Evolutionary conservation across 805 yeast genomes (phyloP).

Genomic region (Jamesozyma piceae): DNA sequence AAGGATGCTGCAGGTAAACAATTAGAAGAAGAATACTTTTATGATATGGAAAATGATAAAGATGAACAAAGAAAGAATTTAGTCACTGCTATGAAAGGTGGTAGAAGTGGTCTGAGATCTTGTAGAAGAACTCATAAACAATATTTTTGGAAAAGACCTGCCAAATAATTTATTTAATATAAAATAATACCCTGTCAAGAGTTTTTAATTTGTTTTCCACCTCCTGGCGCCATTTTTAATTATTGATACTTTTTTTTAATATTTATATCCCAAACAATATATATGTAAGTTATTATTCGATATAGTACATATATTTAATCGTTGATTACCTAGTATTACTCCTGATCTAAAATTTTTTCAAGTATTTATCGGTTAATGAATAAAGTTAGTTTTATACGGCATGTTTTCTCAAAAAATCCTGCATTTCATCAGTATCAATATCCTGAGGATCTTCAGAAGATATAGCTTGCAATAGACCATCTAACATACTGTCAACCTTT

Average conservation of each 20-base stretch:
- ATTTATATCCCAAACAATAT: not conserved
- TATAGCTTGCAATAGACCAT: constrained; percentile 81
- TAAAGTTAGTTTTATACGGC: constrained; percentile 17
- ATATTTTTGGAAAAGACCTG: constrained; percentile 42
- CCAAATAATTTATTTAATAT: constrained; percentile 8
- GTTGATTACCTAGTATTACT: not conserved
- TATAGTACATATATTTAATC: not conserved
- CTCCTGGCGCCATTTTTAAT: not conserved
- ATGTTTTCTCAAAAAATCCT: constrained; percentile 44
- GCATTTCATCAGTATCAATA: constrained; percentile 43
- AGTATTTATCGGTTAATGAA: too few relatives aligned
- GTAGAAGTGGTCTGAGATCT: constrained; percentile 65
- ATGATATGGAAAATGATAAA: constrained; percentile 71
- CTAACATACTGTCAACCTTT: constrained; percentile 71
- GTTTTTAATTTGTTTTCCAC: too few relatives aligned
- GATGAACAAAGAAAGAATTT: constrained; percentile 61
- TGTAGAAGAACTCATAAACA: constrained; percentile 93
- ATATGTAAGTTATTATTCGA: not conserved
- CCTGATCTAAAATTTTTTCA: too few relatives aligned
- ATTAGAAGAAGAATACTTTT: constrained; percentile 88
- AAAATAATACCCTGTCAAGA: too few relatives aligned
- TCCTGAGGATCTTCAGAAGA: constrained; percentile 69
- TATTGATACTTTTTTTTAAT: not conserved
- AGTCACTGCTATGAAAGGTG: constrained; percentile 72
- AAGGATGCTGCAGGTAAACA: constrained; percentile 96